Evolutionary conservation across 768 basidiomycete species (phyloP).

Genomic region (Cytidiella melzeri): DNA sequence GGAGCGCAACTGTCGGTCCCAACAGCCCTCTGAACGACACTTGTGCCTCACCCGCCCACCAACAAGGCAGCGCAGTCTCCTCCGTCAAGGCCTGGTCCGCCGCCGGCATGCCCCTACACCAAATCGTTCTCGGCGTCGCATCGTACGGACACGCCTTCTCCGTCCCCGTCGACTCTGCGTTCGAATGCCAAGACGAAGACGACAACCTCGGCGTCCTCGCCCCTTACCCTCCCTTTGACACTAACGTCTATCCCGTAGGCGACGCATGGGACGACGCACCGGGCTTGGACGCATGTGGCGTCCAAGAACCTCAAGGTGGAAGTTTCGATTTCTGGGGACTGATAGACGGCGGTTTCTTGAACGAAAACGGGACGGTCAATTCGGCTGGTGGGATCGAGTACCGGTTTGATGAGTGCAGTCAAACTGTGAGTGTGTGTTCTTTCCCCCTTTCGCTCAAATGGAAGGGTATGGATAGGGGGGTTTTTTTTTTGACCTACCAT

Average conservation of each 20-base stretch:
- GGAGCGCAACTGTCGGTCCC: slow-evolving; percentile 51
- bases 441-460: too few relatives aligned
- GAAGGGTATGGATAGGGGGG: too few relatives aligned
- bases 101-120: slow-evolving; percentile 68
- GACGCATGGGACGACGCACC: slow-evolving; percentile 53
- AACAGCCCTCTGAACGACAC: slow-evolving; percentile 80
- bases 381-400: slow-evolving; percentile 45
- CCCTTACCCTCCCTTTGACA: slow-evolving; percentile 49
- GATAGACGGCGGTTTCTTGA: slow-evolving; percentile 49
- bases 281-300: slow-evolving; percentile 55
- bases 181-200: slow-evolving; percentile 28
- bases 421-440: slow-evolving; percentile 52
- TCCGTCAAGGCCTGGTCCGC: slow-evolving; percentile 68
- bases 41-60: slow-evolving; percentile 54
- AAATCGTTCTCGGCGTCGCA: slow-evolving; percentile 82
- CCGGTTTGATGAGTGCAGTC: slow-evolving; percentile 59
- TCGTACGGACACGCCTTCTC: slow-evolving; percentile 76
- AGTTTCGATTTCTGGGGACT: slow-evolving; percentile 61
- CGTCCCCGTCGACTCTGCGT: slow-evolving; percentile 33
- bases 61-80: slow-evolving; percentile 69
- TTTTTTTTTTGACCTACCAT: too few relatives aligned
- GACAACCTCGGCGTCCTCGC: slow-evolving; percentile 27
- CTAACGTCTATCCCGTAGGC: slow-evolving; percentile 37
- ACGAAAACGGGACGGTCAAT: slow-evolving; percentile 35
- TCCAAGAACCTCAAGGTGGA: slow-evolving; percentile 43